These are phyloP conservation scores for Pezicula carpinea DNA, from an alignment of 2,329 filamentous ascomycete genomes.

Conservation along the genomic window DNA sequence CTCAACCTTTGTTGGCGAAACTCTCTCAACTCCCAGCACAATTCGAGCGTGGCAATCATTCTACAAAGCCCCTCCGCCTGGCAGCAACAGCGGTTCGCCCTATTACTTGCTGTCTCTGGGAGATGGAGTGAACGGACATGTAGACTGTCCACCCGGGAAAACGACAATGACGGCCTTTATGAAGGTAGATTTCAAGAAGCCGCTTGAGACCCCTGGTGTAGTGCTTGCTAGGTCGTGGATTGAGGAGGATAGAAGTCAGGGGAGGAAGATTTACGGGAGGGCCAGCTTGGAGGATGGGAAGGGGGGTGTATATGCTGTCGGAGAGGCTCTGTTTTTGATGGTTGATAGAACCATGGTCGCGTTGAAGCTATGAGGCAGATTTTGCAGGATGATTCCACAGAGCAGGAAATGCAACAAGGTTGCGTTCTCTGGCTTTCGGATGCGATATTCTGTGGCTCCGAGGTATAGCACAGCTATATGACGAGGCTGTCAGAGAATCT, in stretches of 20 bases:
- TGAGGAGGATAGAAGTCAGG: constrained; percentile 36
- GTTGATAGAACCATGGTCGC: neutral
- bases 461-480: neutral
- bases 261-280: constrained; percentile 45
- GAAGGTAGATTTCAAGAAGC: constrained; percentile 46
- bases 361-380: neutral
- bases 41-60: constrained; percentile 3
- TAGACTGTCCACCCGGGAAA: constrained; percentile 21
- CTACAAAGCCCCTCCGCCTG: neutral
- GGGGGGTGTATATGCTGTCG: constrained; percentile 41
- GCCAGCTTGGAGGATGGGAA: constrained; percentile 42
- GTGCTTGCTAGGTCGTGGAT: constrained; percentile 40
- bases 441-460: neutral
- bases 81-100: neutral
- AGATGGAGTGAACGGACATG: constrained; percentile 46
- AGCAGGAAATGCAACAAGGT: neutral
- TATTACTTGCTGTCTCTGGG: constrained; percentile 33
- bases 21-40: neutral
- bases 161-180: constrained; percentile 40
- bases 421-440: no score
- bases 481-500: no score
- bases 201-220: constrained; percentile 42
- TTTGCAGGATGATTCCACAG: neutral
- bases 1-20: constrained; percentile 1
- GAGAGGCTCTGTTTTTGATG: constrained; percentile 40